Percentiles rank a stretch among this genome's conserved stretches.
Evolutionary conservation across 345 rosid species (phyloP).

Genomic region (Cardamine occulta): DNA sequence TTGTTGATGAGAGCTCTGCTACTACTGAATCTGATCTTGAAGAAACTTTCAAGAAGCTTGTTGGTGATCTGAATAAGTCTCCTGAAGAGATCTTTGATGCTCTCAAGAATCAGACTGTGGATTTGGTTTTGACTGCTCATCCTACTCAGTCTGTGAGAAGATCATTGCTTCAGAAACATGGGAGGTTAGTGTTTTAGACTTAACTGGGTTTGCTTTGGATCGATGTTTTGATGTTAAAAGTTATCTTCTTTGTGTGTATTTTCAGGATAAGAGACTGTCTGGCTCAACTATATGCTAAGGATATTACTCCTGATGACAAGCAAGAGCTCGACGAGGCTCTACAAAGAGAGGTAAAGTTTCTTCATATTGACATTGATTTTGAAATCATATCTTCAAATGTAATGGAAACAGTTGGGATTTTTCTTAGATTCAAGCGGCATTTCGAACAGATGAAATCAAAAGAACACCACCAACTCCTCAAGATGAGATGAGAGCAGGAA

Average conservation of each 20-base stretch:
- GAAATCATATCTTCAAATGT: not conserved
- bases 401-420: not conserved
- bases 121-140: slow-evolving; percentile 96
- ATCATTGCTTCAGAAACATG: slow-evolving; percentile 96
- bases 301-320: slow-evolving; percentile 96
- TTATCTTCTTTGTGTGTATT: slow-evolving; percentile 4
- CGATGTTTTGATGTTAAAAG: slow-evolving; percentile 24
- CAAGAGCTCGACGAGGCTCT: slow-evolving; percentile 98
- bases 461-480: slow-evolving; percentile 99
- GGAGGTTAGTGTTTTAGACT: slow-evolving; percentile 52
- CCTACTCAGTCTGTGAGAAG: slow-evolving; percentile 96
- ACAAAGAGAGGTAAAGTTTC: slow-evolving; percentile 73
- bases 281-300: slow-evolving; percentile 88
- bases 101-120: slow-evolving; percentile 94
- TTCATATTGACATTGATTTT: slow-evolving; percentile 22
- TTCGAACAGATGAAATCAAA: slow-evolving; percentile 96
- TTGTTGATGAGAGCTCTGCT: slow-evolving; percentile 79
- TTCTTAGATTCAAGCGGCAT: slow-evolving; percentile 96
- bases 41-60: slow-evolving; percentile 89
- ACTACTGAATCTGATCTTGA: slow-evolving; percentile 95
- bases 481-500: slow-evolving; percentile 99
- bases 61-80: slow-evolving; percentile 75
- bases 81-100: slow-evolving; percentile 96
- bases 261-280: slow-evolving; percentile 83
- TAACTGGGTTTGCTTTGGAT: not conserved